These are phyloP conservation scores for Biscogniauxia mediterranea DNA, from an alignment of 2,329 filamentous ascomycete species.

Conservation along the genomic window DNA sequence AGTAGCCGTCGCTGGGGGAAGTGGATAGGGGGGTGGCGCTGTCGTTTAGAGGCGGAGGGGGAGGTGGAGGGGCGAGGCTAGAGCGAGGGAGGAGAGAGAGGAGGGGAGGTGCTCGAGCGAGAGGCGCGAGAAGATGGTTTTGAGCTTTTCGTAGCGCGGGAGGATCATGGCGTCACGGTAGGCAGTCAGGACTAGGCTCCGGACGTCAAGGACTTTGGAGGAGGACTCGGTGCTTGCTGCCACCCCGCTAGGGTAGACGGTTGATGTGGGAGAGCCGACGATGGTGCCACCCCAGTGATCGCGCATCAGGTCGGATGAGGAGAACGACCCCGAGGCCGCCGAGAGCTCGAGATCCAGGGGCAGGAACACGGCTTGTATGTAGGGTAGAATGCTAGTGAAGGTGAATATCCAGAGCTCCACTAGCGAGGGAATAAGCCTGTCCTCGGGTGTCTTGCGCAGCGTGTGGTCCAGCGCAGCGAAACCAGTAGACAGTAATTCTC, in stretches of 20 bases:
- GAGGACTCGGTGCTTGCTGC: slow-evolving; percentile 46
- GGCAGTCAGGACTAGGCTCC: slow-evolving; percentile 81
- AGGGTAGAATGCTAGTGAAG: slow-evolving; percentile 86
- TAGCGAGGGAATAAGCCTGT: slow-evolving; percentile 82
- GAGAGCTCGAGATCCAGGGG: slow-evolving; percentile 92
- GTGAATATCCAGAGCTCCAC: slow-evolving; percentile 94
- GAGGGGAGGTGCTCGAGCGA: slow-evolving; percentile 74
- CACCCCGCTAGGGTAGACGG: slow-evolving; percentile 13
- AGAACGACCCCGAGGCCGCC: slow-evolving; percentile 74
- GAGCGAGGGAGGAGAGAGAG: slow-evolving; percentile 49
- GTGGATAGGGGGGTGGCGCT: slow-evolving; percentile 49
- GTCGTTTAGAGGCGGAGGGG: slow-evolving; percentile 50
- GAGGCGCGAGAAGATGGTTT: slow-evolving; percentile 84
- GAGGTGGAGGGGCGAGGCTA: slow-evolving; percentile 37
- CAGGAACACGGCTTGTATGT: slow-evolving; percentile 92
- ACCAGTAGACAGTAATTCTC: slow-evolving; percentile 74
- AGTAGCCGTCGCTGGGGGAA: slow-evolving; percentile 38
- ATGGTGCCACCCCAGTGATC: slow-evolving; percentile 86
- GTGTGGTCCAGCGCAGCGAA: slow-evolving; percentile 86
- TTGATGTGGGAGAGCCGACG: slow-evolving; percentile 34
- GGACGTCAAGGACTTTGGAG: slow-evolving; percentile 70
- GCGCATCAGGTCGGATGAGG: slow-evolving; percentile 73
- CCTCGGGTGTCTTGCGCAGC: slow-evolving; percentile 74
- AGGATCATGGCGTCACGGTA: slow-evolving; percentile 89
- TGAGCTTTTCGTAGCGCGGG: slow-evolving; percentile 83